Evolutionary conservation across 345 rosid species (phyloP).

Genomic region (Trapa bicornis): DNA sequence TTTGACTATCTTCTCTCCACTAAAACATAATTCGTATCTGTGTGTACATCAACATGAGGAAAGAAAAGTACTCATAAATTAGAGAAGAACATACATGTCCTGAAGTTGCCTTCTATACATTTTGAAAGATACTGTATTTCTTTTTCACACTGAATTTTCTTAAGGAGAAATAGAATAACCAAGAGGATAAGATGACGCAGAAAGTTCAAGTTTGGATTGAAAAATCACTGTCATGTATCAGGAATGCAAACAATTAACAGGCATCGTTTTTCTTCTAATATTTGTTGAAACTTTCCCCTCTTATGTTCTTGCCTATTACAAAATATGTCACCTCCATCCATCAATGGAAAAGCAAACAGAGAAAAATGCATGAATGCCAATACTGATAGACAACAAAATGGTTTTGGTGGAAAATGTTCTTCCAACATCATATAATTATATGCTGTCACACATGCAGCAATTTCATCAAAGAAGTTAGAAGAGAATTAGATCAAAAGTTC

Average conservation of each 20-base stretch:
- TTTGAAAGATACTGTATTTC: no score
- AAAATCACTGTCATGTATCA: not conserved
- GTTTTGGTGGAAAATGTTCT: not conserved
- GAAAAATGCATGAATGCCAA: not conserved
- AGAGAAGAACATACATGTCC: not conserved
- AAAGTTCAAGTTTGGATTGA: no score
- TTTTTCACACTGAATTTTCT: no score
- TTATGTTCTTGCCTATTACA: no score
- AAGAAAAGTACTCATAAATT: not conserved
- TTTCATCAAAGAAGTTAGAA: conserved; percentile 3
- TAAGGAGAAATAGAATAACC: no score
- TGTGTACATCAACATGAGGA: not conserved
- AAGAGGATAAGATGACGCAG: no score
- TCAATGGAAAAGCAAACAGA: not conserved
- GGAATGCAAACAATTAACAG: not conserved
- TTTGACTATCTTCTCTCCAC: conserved; percentile 78
- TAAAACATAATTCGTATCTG: conserved; percentile 88
- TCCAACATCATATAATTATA: not conserved
- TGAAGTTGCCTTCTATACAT: no score
- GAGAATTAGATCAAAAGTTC: conserved; percentile 3
- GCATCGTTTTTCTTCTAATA: not conserved
- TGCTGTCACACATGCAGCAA: not conserved
- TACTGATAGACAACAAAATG: not conserved
- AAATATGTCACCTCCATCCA: not conserved
- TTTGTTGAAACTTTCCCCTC: not conserved